Evolutionary conservation across 1,284 basidiomycete genomes (phyloP).

Genomic region (Kwoniella shivajii): DNA sequence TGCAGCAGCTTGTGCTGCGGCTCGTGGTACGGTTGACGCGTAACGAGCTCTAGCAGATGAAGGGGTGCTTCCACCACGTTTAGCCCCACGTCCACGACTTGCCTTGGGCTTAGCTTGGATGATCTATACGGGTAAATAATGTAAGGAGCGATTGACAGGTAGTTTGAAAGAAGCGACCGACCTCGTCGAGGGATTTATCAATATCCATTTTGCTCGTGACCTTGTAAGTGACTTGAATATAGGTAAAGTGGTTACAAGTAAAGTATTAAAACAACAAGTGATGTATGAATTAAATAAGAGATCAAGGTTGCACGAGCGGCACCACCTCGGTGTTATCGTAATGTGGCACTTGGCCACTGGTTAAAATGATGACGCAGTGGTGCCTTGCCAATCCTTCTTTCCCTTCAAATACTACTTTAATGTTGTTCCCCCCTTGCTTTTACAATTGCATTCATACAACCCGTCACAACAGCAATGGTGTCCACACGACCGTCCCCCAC

Average conservation of each 20-base stretch:
- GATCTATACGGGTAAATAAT: constrained; percentile 60
- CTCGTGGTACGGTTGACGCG: constrained; percentile 35
- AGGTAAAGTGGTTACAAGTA: background rate
- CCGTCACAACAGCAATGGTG: constrained; percentile 31
- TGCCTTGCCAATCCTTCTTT: no score
- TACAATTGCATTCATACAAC: background rate
- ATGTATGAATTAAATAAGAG: no score
- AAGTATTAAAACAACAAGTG: no score
- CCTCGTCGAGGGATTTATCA: constrained; percentile 88
- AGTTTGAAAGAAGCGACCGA: constrained; percentile 53
- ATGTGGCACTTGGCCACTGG: no score
- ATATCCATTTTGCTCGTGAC: constrained; percentile 56
- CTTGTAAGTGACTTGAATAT: no score
- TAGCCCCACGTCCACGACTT: constrained; percentile 40
- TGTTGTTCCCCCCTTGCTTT: background rate
- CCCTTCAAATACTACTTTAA: no score
- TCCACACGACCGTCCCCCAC: constrained; percentile 45
- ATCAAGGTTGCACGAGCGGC: no score
- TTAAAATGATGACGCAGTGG: no score
- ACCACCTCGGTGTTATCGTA: no score
- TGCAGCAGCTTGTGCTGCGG: constrained; percentile 45
- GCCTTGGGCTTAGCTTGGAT: constrained; percentile 63
- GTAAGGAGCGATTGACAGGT: constrained; percentile 8
- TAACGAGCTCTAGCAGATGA: constrained; percentile 60
- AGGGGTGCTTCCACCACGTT: constrained; percentile 22